Evolutionary conservation across 805 yeast genomes (phyloP).

Genomic region (Tanozyma kutaoensis): DNA sequence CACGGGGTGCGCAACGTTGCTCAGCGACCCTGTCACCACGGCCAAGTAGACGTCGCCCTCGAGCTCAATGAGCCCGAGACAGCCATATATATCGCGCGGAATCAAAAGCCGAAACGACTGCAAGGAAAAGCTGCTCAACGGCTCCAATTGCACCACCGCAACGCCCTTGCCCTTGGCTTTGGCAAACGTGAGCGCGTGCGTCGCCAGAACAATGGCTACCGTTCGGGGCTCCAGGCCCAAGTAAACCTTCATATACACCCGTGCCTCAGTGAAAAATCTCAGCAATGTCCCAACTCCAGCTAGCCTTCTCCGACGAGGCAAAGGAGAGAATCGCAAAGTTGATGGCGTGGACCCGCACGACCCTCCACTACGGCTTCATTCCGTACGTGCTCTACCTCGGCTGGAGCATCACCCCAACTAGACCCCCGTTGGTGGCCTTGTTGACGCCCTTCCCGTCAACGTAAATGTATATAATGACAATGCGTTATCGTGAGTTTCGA

Average conservation of each 20-base stretch:
- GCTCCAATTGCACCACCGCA: slow-evolving; percentile 30
- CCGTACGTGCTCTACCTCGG: slow-evolving; percentile 88
- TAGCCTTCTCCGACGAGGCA: slow-evolving; percentile 31
- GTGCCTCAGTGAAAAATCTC: too few relatives aligned
- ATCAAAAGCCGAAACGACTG: slow-evolving; percentile 24
- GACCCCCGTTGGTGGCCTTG: slow-evolving; percentile 67
- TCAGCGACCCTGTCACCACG: slow-evolving; percentile 55
- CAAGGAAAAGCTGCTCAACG: slow-evolving; percentile 19
- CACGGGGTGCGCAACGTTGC: slow-evolving; percentile 72
- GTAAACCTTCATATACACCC: slow-evolving; percentile 7
- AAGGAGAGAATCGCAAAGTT: slow-evolving; percentile 82
- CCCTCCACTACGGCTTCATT: slow-evolving; percentile 94
- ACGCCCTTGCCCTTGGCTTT: slow-evolving; percentile 1
- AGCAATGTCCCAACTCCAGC: too few relatives aligned
- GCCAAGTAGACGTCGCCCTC: slow-evolving; percentile 60
- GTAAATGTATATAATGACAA: slow-evolving; percentile 12
- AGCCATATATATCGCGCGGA: slow-evolving; percentile 39
- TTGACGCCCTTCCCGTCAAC: slow-evolving; percentile 74
- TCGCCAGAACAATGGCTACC: slow-evolving; percentile 5
- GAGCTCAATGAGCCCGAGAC: slow-evolving; percentile 69
- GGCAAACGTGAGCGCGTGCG: slow-evolving; percentile 6
- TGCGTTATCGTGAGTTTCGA: slow-evolving; percentile 4
- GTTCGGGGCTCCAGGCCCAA: slow-evolving; percentile 6
- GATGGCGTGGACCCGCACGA: slow-evolving; percentile 70
- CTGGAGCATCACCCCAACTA: slow-evolving; percentile 47